A percentile compares a stretch with the other conserved stretches of the same genome.
Conservation (phyloP, 116 monocot genomes). For the Cymodocea nodosa region DNA sequence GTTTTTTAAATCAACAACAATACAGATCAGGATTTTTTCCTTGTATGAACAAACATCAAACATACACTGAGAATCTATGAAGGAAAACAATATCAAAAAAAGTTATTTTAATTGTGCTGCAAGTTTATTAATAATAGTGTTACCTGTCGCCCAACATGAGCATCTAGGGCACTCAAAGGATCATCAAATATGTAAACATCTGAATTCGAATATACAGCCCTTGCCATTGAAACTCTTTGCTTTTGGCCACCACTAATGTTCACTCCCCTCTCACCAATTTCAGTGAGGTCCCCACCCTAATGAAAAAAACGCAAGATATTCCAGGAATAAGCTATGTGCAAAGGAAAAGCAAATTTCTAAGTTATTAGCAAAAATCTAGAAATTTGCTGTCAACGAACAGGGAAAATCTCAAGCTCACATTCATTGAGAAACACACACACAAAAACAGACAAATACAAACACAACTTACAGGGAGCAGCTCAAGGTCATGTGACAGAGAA, state of each 20-base stretch:
- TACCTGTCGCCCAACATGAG: constrained; percentile 99
- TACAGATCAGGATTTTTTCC: too few species aligned
- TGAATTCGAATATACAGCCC: constrained; percentile 94
- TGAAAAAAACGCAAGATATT: not conserved
- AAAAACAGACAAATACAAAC: not conserved
- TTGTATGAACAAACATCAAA: too few species aligned
- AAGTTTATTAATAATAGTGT: not conserved
- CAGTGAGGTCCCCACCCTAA: constrained; percentile 97
- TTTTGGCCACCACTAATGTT: constrained; percentile 99
- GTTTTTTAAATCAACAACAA: too few species aligned
- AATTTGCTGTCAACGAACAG: not conserved
- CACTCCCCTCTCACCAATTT: constrained; percentile 99
- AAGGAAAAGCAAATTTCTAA: not conserved
- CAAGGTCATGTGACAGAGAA: constrained; percentile 77
- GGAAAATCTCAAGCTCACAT: not conserved
- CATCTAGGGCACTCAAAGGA: constrained; percentile 97
- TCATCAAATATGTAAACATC: constrained; percentile 99
- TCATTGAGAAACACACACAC: not conserved
- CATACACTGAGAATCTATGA: too few species aligned
- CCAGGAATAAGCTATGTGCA: not conserved
- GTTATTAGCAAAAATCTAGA: not conserved
- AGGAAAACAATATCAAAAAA: too few species aligned
- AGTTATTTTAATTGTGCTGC: too few species aligned
- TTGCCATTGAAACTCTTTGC: constrained; percentile 98
- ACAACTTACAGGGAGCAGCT: constrained; percentile 68